phyloP scores from a whole-genome alignment of 345 rosid species.

The Ceriops zippeliana region DNA sequence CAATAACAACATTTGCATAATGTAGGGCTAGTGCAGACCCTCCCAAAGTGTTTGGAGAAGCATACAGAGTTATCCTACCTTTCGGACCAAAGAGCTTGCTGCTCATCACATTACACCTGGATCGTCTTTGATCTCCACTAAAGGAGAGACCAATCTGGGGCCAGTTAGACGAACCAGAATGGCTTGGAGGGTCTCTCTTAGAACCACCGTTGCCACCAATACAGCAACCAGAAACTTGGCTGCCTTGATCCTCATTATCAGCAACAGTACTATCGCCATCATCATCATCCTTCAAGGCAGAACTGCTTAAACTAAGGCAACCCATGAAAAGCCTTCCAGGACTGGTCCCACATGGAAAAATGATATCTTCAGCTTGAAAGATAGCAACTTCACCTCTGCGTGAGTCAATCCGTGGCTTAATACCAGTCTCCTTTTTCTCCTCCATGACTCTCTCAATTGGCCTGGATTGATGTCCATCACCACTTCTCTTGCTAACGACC shows the following conservation, averaged over 20 bases:
- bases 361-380: conserved; percentile 54
- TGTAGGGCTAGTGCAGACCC: conserved; percentile 88
- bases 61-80: conserved; percentile 48
- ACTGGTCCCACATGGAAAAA: conserved; percentile 71
- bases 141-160: conserved; percentile 23
- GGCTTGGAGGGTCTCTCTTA: conserved; percentile 29
- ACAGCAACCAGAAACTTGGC: conserved; percentile 46
- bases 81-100: conserved; percentile 44
- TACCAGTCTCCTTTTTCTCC: conserved; percentile 30
- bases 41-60: conserved; percentile 71
- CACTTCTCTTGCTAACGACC: conserved; percentile 45
- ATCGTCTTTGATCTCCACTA: conserved; percentile 34
- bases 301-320: conserved; percentile 72
- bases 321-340: conserved; percentile 83
- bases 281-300: conserved; percentile 48
- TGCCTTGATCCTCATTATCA: conserved; percentile 31
- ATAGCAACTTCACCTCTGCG: conserved; percentile 44
- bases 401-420: conserved; percentile 35
- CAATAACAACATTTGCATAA: conserved; percentile 83
- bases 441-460: conserved; percentile 18
- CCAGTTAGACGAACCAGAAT: conserved; percentile 26
- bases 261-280: conserved; percentile 31
- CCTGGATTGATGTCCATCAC: conserved; percentile 33
- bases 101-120: conserved; percentile 18
- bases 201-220: conserved; percentile 32